These are phyloP conservation scores for Globisporangium parvum DNA, from an alignment of 352 stramenopile genomes.

Conservation along the genomic window DNA sequence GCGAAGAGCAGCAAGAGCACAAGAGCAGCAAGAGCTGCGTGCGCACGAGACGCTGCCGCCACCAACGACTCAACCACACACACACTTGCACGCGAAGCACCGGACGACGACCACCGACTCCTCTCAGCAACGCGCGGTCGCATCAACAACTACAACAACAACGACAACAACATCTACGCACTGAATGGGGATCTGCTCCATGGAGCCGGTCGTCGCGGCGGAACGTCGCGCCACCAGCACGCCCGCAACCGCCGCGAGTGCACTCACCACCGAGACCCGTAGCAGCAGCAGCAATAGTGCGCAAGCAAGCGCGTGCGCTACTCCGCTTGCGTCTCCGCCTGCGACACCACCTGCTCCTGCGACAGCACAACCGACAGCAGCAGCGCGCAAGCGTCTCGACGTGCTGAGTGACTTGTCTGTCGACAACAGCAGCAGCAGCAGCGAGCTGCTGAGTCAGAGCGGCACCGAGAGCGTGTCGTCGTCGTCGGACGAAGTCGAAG, in stretches of 20 bases:
- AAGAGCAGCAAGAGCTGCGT: too few relatives aligned
- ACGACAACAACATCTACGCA: neutral
- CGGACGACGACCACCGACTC: too few relatives aligned
- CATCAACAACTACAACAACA: too few relatives aligned
- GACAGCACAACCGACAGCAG: neutral
- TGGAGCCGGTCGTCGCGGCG: neutral
- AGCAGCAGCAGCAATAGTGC: neutral
- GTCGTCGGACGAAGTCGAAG: neutral
- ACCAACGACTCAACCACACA: too few relatives aligned
- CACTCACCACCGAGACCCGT: neutral
- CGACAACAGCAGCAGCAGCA: conserved; percentile 16
- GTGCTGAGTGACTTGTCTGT: conserved; percentile 10
- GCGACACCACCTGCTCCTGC: too few relatives aligned
- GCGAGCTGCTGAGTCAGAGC: conserved; percentile 12
- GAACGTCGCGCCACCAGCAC: neutral
- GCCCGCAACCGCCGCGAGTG: neutral
- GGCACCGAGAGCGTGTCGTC: conserved; percentile 4
- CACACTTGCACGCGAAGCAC: neutral
- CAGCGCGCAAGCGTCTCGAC: neutral
- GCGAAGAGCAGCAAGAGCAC: neutral
- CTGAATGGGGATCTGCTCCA: neutral
- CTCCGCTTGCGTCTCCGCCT: neutral
- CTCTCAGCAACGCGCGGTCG: neutral
- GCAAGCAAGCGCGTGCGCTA: neutral
- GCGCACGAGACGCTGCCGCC: too few relatives aligned